phyloP scores from a whole-genome alignment of 108 stramenopile genomes.

The Cyclotella atomus region DNA sequence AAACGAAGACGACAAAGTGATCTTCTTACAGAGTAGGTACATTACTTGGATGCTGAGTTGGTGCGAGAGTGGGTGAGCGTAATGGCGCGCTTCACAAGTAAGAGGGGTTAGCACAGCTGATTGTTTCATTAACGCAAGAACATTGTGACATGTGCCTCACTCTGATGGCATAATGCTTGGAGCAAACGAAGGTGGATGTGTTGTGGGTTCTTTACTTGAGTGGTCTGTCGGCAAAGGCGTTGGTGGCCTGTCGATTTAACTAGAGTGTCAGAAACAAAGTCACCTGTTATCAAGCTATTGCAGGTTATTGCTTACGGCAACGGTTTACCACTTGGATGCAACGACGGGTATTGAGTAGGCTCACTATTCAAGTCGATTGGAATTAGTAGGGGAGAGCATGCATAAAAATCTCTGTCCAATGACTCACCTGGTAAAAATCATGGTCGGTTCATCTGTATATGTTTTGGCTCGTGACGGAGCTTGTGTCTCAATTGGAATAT shows the following conservation, averaged over 20 bases:
- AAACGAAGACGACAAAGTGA: too few relatives aligned
- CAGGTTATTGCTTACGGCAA: not conserved
- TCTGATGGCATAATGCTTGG: too few relatives aligned
- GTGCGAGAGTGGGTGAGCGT: not conserved
- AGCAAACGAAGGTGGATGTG: too few relatives aligned
- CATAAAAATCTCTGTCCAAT: not conserved
- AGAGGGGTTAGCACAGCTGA: too few relatives aligned
- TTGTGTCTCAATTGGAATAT: not conserved
- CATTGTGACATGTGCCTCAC: too few relatives aligned
- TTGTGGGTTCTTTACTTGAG: not conserved
- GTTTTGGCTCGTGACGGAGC: not conserved
- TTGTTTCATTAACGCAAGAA: too few relatives aligned
- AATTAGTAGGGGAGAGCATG: too few relatives aligned
- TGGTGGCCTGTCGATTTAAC: not conserved
- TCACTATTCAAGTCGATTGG: not conserved
- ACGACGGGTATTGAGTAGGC: not conserved
- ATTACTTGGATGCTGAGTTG: not conserved
- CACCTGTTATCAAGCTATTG: not conserved
- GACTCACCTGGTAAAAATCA: not conserved
- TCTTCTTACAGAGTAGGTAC: not conserved
- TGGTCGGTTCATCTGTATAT: not conserved
- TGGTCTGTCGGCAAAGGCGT: too few relatives aligned
- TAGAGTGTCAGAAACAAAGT: not conserved
- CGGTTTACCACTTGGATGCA: not conserved
- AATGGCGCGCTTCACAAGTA: not conserved